These are phyloP conservation scores for Blastobotrys arbuscula DNA, from an alignment of 1,139 yeast species.

Conservation along the genomic window DNA sequence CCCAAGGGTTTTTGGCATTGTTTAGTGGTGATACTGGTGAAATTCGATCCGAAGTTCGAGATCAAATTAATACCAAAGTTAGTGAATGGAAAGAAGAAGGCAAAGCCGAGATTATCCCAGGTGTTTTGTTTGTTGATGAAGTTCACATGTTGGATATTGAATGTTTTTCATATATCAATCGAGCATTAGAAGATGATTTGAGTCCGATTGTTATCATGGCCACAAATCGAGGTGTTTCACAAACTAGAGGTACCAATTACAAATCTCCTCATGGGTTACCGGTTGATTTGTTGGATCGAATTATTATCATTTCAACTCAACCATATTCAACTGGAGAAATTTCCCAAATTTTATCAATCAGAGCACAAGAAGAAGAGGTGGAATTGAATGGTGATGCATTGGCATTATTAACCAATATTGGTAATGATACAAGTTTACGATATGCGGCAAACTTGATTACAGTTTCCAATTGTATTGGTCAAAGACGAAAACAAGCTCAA, in stretches of 20 bases:
- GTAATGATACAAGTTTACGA: conserved; percentile 85
- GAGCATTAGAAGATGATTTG: conserved; percentile 95
- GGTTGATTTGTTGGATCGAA: conserved; percentile 85
- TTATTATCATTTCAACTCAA: conserved; percentile 84
- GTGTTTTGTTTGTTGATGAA: conserved; percentile 95
- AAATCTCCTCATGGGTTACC: conserved; percentile 97
- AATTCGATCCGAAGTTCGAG: conserved; percentile 91
- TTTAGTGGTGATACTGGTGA: conserved; percentile 98
- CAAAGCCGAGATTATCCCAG: conserved; percentile 97
- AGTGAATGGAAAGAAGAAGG: conserved; percentile 99
- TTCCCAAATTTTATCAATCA: conserved; percentile 73
- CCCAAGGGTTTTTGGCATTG: conserved; percentile 94
- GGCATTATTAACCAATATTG: conserved; percentile 85
- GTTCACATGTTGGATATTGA: conserved; percentile 99
- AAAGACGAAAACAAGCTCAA: conserved; percentile 63
- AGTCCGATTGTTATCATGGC: conserved; percentile 99
- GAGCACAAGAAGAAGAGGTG: conserved; percentile 96
- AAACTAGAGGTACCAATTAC: conserved; percentile 88
- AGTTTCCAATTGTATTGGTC: conserved; percentile 79
- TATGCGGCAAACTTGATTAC: conserved; percentile 89
- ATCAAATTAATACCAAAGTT: conserved; percentile 92
- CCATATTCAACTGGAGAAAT: conserved; percentile 77
- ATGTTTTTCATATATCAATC: conserved; percentile 89
- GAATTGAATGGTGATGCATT: conserved; percentile 79
- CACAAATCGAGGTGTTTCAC: conserved; percentile 90